Conservation (phyloP, 1,284 basidiomycete genomes). For the Mycena sp. region DNA sequence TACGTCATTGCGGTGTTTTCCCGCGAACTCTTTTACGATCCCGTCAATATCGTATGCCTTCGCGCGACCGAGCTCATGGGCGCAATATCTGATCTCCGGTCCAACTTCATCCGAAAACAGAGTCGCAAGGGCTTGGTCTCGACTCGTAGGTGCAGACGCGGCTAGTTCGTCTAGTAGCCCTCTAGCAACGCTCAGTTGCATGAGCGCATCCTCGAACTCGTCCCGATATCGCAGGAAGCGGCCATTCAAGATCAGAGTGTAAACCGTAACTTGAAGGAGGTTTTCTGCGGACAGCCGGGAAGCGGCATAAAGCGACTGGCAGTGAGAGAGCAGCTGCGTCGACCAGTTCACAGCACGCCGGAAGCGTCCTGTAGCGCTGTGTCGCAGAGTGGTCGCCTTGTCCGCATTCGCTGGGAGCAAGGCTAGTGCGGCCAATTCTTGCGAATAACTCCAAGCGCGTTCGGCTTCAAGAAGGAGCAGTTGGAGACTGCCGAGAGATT, state of each 20-base stretch:
- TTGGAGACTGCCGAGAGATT: slow-evolving; percentile 67
- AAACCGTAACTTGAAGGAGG: slow-evolving; percentile 71
- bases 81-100: slow-evolving; percentile 92
- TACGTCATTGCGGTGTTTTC: slow-evolving; percentile 65
- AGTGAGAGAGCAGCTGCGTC: slow-evolving; percentile 79
- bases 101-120: slow-evolving; percentile 89
- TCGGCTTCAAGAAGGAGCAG: slow-evolving; percentile 90
- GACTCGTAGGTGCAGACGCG: slow-evolving; percentile 75
- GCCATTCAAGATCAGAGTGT: slow-evolving; percentile 77
- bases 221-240: slow-evolving; percentile 80
- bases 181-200: slow-evolving; percentile 83
- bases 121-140: slow-evolving; percentile 89
- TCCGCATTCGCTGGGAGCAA: slow-evolving; percentile 62
- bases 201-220: slow-evolving; percentile 82
- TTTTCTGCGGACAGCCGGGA: slow-evolving; percentile 63
- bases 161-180: slow-evolving; percentile 81
- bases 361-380: slow-evolving; percentile 83
- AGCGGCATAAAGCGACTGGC: slow-evolving; percentile 67
- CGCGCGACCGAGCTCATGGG: slow-evolving; percentile 82
- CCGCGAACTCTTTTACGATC: slow-evolving; percentile 78
- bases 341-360: slow-evolving; percentile 89
- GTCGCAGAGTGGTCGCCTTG: slow-evolving; percentile 66
- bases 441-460: slow-evolving; percentile 91
- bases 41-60: slow-evolving; percentile 87
- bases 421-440: slow-evolving; percentile 75